phyloP scores from a whole-genome alignment of 202 grass and related monocot species.

The Setaria viridis region DNA sequence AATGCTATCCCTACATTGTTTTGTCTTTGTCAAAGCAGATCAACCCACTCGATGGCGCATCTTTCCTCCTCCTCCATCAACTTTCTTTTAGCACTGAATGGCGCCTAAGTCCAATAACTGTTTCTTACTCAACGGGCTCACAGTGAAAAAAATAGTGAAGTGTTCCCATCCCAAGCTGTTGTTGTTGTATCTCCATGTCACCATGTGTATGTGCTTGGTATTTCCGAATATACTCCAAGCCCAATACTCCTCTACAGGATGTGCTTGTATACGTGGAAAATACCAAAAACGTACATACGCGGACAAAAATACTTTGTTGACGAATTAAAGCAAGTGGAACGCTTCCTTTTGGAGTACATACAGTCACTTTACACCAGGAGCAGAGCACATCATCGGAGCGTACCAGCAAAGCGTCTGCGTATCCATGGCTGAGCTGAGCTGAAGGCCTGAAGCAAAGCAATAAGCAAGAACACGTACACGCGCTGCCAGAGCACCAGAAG shows the following conservation, averaged over 20 bases:
- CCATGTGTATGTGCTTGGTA: neutral
- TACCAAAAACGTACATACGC: neutral
- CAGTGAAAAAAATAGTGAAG: neutral
- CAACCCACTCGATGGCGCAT: neutral
- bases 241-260: neutral
- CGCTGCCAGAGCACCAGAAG: neutral
- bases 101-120: neutral
- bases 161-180: neutral
- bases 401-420: neutral
- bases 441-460: neutral
- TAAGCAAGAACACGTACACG: neutral
- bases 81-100: neutral
- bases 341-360: neutral
- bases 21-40: neutral
- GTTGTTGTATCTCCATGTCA: neutral
- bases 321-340: constrained; percentile 1
- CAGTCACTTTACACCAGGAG: neutral
- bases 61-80: neutral
- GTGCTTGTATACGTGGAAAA: neutral
- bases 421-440: neutral
- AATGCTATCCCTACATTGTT: neutral
- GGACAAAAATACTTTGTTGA: neutral
- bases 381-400: neutral
- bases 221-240: neutral
- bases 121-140: neutral